phyloP scores from a whole-genome alignment of 345 rosid species.

The Citrus trifoliata region DNA sequence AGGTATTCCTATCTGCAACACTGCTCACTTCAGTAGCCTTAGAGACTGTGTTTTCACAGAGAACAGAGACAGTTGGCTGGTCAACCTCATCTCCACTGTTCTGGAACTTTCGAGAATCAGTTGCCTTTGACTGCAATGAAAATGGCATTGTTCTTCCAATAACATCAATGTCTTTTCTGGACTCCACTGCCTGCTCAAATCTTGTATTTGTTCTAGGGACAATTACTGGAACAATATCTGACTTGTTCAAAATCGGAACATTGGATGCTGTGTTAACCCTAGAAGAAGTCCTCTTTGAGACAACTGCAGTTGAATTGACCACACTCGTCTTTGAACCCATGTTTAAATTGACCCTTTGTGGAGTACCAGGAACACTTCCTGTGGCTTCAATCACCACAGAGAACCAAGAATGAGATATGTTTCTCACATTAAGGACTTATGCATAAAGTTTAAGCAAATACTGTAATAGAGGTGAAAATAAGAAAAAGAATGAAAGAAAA shows the following conservation, averaged over 20 bases:
- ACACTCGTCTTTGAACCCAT: constrained; percentile 41
- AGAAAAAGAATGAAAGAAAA: background rate
- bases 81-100: constrained; percentile 63
- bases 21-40: constrained; percentile 42
- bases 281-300: constrained; percentile 51
- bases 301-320: constrained; percentile 37
- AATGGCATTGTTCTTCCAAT: constrained; percentile 95
- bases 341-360: constrained; percentile 61
- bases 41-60: constrained; percentile 39
- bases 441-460: background rate
- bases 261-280: constrained; percentile 44
- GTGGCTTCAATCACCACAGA: constrained; percentile 59
- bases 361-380: constrained; percentile 77
- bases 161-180: constrained; percentile 69
- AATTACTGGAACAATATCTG: constrained; percentile 71
- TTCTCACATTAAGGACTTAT: background rate
- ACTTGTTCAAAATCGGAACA: constrained; percentile 51
- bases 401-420: constrained; percentile 26
- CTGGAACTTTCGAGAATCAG: constrained; percentile 56
- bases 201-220: constrained; percentile 78
- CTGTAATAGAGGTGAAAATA: background rate
- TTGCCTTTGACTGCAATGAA: constrained; percentile 78
- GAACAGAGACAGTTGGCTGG: constrained; percentile 38
- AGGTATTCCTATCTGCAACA: constrained; percentile 37
- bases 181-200: constrained; percentile 60